phyloP scores from a whole-genome alignment of 2,329 filamentous ascomycete species.

The Verticillium dahliae region DNA sequence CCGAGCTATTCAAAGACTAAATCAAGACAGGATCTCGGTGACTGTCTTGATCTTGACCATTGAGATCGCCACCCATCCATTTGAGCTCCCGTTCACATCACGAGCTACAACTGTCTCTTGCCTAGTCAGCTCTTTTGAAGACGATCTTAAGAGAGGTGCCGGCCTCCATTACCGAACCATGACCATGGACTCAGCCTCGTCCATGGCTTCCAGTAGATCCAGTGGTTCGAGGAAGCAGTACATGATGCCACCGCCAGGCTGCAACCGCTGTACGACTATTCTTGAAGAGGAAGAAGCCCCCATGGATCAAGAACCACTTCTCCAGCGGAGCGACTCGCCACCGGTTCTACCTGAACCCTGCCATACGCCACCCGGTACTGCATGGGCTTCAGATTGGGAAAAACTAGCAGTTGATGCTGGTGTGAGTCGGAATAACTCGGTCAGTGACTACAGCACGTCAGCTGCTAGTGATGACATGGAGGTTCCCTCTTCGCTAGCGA shows the following conservation, averaged over 20 bases:
- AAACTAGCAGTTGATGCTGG: conserved; percentile 10
- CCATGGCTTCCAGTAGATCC: not conserved
- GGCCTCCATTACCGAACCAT: conserved; percentile 1
- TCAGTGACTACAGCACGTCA: conserved; percentile 7
- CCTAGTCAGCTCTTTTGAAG: conserved; percentile 7
- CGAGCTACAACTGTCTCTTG: conserved; percentile 3
- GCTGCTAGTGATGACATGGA: conserved; percentile 1
- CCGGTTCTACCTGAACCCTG: conserved; percentile 8
- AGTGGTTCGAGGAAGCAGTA: not conserved
- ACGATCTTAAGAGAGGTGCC: conserved; percentile 4
- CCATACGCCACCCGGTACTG: conserved; percentile 10
- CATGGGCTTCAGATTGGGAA: conserved; percentile 12
- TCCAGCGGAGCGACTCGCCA: not conserved
- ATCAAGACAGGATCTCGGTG: not conserved
- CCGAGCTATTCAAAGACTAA: conserved; percentile 4
- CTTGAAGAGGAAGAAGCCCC: conserved; percentile 6
- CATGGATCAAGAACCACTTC: not conserved
- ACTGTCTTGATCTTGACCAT: conserved; percentile 12
- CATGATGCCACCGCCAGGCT: not conserved
- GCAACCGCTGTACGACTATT: not conserved
- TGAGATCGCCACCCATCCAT: conserved; percentile 14
- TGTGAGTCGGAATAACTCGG: conserved; percentile 7
- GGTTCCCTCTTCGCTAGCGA: not conserved
- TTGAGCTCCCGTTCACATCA: conserved; percentile 15
- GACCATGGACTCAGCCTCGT: conserved; percentile 1